phyloP scores from a whole-genome alignment of 2,329 filamentous ascomycete genomes.

The Aspergillus alliaceus region DNA sequence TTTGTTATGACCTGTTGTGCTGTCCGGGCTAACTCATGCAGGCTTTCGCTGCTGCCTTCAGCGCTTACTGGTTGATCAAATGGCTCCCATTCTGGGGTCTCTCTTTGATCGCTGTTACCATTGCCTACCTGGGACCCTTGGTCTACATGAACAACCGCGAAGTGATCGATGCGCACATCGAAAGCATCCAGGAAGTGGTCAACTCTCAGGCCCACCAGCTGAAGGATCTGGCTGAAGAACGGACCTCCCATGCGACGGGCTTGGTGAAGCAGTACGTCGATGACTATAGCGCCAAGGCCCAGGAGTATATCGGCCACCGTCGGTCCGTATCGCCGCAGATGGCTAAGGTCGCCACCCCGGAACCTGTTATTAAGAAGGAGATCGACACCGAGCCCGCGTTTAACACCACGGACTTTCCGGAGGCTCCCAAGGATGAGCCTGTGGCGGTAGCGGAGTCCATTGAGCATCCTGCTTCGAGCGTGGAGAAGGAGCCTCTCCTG shows the following conservation, averaged over 20 bases:
- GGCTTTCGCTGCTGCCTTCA: constrained; percentile 60
- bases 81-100: constrained; percentile 66
- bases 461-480: constrained; percentile 29
- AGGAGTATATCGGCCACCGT: constrained; percentile 51
- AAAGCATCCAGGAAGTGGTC: constrained; percentile 54
- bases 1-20: background rate
- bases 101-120: constrained; percentile 55
- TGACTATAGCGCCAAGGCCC: constrained; percentile 61
- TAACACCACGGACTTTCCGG: constrained; percentile 53
- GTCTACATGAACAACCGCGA: constrained; percentile 67
- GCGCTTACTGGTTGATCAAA: constrained; percentile 66
- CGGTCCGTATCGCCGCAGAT: constrained; percentile 35
- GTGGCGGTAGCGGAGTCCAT: constrained; percentile 28
- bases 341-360: constrained; percentile 24
- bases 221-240: constrained; percentile 60
- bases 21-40: constrained; percentile 29
- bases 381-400: constrained; percentile 41
- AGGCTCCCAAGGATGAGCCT: constrained; percentile 44
- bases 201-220: constrained; percentile 61
- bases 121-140: constrained; percentile 61
- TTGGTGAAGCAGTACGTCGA: constrained; percentile 59
- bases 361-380: constrained; percentile 26
- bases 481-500: constrained; percentile 36
- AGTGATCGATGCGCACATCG: constrained; percentile 61
- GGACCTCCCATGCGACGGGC: constrained; percentile 58